Evolutionary conservation across 2,329 filamentous ascomycete species (phyloP), one percentile per base, ranked within the genome.

Genomic region (Fusarium sp.): DNA sequence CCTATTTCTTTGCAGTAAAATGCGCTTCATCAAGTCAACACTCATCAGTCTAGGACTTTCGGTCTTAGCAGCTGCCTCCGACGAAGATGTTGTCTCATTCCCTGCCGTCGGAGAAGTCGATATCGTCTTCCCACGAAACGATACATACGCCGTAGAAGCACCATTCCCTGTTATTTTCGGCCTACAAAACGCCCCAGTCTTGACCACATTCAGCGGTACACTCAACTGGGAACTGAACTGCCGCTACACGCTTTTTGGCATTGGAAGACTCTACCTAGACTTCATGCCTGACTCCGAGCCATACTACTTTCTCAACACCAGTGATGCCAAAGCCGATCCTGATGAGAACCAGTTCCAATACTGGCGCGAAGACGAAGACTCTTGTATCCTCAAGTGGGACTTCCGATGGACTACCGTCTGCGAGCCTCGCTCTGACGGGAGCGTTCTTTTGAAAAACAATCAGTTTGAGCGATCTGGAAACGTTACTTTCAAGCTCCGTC

Each of bases 81-180:
- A 45, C 6, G 26, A 42, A 23, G 65, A 69, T 30, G 50, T 48
- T 12, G 44, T 69, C 28, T 55, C 54, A 6, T 65, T 69, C 30
- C 65, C 66, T 3, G 54, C 65, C 4, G 48, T 59, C 16, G 66
- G 65, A 23, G 65, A 69, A 45, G 39, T 69, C 23, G 65, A 65
- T 37, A 9, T 69, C 30, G 60, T 69, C 6, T 69, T 69, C n/a
- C 65, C 60, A 16, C 51, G 39, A 7, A 21, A 69, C n/a, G 65
- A 65, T 18, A 65, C 66, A 9, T 69, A 69, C 34, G 65, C 60
- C 10, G 60, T 28, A 11, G 65, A 69, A 45, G 66, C 66, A 1
- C 65, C 66, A 4, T 69, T 69, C 11, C 65, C 50, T 4, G 44
- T 69, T 19, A 69, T 69, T 10, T 69, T 69, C 19, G 65, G 65